Percentiles rank a stretch among this genome's conserved stretches.
Conservation (phyloP, 2,329 filamentous ascomycete species). For the Alternaria burnsii region DNA sequence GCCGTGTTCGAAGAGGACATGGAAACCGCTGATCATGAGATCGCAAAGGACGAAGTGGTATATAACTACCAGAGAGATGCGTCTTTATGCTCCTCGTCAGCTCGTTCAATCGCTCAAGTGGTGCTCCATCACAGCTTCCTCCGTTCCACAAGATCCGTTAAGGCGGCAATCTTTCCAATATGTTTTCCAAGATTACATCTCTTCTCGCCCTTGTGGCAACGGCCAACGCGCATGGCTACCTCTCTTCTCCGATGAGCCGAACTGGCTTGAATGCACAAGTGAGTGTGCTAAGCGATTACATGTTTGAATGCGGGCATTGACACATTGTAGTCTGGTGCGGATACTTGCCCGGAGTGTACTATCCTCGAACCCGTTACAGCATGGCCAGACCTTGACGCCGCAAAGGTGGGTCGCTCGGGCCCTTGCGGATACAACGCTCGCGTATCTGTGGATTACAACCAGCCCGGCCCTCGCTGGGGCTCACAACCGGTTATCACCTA, state of each 20-base stretch:
- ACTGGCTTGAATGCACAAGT: conserved; percentile 46
- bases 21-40: background rate
- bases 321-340: conserved; percentile 29
- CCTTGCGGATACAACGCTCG: conserved; percentile 50
- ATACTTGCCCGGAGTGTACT: conserved; percentile 48
- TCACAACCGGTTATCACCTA: conserved; percentile 42
- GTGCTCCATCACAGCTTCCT: background rate
- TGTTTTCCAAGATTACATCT: conserved; percentile 27
- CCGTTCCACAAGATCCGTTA: background rate
- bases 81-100: background rate
- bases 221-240: conserved; percentile 44
- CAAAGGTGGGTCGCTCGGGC: conserved; percentile 41
- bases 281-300: background rate
- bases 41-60: background rate
- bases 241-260: conserved; percentile 44
- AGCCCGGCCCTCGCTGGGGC: conserved; percentile 44
- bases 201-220: conserved; percentile 30
- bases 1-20: background rate
- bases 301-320: background rate
- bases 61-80: background rate
- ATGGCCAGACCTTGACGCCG: conserved; percentile 42
- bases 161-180: conserved; percentile 9
- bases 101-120: background rate
- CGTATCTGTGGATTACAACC: conserved; percentile 46
- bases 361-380: conserved; percentile 46